phyloP scores from a whole-genome alignment of 352 stramenopile genomes.

The Pythium periplocum region DNA sequence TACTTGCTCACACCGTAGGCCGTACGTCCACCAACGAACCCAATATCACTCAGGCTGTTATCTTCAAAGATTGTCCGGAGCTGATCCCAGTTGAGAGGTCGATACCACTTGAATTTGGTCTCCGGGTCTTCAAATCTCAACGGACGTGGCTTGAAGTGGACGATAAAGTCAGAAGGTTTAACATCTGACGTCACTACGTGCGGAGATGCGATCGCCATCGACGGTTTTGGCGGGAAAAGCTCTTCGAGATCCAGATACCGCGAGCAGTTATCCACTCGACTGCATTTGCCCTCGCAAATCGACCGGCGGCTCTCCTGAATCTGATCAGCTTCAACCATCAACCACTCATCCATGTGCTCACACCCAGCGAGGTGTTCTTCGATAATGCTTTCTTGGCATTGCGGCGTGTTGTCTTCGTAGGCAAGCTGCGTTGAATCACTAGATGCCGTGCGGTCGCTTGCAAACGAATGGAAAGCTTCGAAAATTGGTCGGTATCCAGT shows the following conservation, averaged over 20 bases:
- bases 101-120: slow-evolving; percentile 25
- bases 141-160: slow-evolving; percentile 23
- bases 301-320: slow-evolving; percentile 13
- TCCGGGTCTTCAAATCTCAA: slow-evolving; percentile 19
- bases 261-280: slow-evolving; percentile 1
- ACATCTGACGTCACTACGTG: slow-evolving; percentile 4
- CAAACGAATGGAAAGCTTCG: slow-evolving; percentile 24
- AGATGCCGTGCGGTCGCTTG: neutral
- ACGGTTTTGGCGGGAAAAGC: too few relatives aligned
- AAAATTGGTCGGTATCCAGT: slow-evolving; percentile 75
- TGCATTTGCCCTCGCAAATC: slow-evolving; percentile 25
- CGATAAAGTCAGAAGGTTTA: slow-evolving; percentile 24
- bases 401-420: too few relatives aligned
- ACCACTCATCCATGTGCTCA: slow-evolving; percentile 26
- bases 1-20: slow-evolving; percentile 51
- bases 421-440: too few relatives aligned
- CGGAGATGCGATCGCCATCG: too few relatives aligned
- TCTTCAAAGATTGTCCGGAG: slow-evolving; percentile 14
- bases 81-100: slow-evolving; percentile 25
- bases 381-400: too few relatives aligned
- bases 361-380: slow-evolving; percentile 14
- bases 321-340: slow-evolving; percentile 15
- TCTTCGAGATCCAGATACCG: slow-evolving; percentile 18
- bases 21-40: slow-evolving; percentile 32
- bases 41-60: slow-evolving; percentile 12